Conservation (phyloP, 345 rosid genomes). For the Boechera stricta region DNA sequence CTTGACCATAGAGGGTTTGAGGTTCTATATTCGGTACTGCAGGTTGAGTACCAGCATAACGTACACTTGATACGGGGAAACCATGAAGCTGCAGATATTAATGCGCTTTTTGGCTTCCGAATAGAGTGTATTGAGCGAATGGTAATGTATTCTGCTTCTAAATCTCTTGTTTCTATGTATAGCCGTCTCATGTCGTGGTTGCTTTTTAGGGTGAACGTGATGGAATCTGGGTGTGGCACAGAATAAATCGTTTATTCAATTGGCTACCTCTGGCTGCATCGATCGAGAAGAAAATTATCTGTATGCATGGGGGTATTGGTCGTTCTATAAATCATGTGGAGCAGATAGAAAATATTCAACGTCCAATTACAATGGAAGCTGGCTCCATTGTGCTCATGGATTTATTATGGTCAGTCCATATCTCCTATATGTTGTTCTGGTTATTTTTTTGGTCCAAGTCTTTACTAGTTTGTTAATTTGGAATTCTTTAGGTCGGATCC, state of each 20-base stretch:
- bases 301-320: slow-evolving; percentile 98
- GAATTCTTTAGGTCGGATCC: slow-evolving; percentile 79
- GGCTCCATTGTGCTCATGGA: slow-evolving; percentile 95
- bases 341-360: slow-evolving; percentile 87
- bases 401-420: slow-evolving; percentile 71
- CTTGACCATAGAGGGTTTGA: slow-evolving; percentile 31
- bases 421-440: slow-evolving; percentile 14
- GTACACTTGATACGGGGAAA: slow-evolving; percentile 94
- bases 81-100: slow-evolving; percentile 97
- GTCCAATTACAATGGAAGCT: slow-evolving; percentile 95
- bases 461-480: slow-evolving; percentile 23
- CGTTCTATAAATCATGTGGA: slow-evolving; percentile 91
- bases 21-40: slow-evolving; percentile 38
- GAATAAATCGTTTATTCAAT: slow-evolving; percentile 87
- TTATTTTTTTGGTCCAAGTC: slow-evolving; percentile 27
- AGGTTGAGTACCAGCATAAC: slow-evolving; percentile 86
- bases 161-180: slow-evolving; percentile 24
- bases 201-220: slow-evolving; percentile 82
- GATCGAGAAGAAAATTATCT: slow-evolving; percentile 86
- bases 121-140: slow-evolving; percentile 95
- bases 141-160: slow-evolving; percentile 52
- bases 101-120: slow-evolving; percentile 94
- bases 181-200: slow-evolving; percentile 33
- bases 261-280: slow-evolving; percentile 94
- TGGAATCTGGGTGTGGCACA: slow-evolving; percentile 96